Base-by-base conservation (phyloP, 805 yeast species). In the Metschnikowia gelsemii region DNA sequence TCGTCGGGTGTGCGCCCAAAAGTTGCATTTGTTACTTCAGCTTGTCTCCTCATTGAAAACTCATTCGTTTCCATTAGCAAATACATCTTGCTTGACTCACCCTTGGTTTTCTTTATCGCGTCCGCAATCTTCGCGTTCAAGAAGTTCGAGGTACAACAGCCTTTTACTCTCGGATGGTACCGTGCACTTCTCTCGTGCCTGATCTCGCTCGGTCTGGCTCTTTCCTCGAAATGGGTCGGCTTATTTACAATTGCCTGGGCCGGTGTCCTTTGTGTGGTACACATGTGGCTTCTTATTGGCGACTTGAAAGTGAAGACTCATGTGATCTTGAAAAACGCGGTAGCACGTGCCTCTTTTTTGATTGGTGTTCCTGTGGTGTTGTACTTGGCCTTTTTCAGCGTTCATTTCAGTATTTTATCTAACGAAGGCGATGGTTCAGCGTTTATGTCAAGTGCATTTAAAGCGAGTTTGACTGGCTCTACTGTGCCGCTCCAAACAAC, bases 221-320 rank as follows among this genome's bases (percentile, higher is more conserved):
- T 80, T 16, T 76, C 85, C 18, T 79, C 90, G 23, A 86, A 86
- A 63, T 85, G 93, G 93, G 93, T 85, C 33, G 95, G 95, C 47
- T 64, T 85, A 28, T 85, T 85, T 66, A 86, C 95, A 14, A 59
- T 86, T 43, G 84, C 84, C 3, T 86, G 91, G 91, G 75, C 80
- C 45, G 95, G 93, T 38, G 38, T 73, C 2, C 60, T 75, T 43
- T 82, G 84, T 56, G 59, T 75, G 13, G 68, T 75, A 59, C 84
- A 81, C 54, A 55, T 86, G 49, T 84, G 90, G 90, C 75, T 84
- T 50, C 59, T 79, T 44, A 59, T 84, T 54, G 93, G 93, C 58
- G 93, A 86, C 66, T 69, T 86, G 55, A 57, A 73, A 4, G 72
- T 79, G 14, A 54, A 79, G 12, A 45, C 77, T 8, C 58, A 55